These are phyloP conservation scores for Malus hybrid DNA, from an alignment of 331 rosid species.

Conservation along the genomic window DNA sequence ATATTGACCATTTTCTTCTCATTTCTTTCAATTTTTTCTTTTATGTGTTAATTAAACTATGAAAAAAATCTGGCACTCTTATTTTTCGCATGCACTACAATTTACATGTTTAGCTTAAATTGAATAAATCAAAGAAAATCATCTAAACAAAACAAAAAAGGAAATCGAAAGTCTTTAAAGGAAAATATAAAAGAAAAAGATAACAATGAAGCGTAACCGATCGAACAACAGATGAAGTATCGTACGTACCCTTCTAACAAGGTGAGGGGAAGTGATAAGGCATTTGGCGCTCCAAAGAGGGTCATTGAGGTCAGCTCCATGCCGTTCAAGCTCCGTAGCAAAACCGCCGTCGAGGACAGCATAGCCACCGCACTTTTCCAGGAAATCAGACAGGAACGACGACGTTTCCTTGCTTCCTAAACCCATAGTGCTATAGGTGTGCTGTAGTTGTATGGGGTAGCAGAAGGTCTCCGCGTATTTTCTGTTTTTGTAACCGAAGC, in stretches of 20 bases:
- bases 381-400: constrained; percentile 41
- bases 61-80: too few species aligned
- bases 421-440: constrained; percentile 5
- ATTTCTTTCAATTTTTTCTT: too few species aligned
- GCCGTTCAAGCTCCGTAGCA: constrained; percentile 92
- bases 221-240: not conserved
- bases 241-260: constrained; percentile 57
- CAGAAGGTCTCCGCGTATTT: not conserved
- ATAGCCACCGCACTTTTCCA: constrained; percentile 56
- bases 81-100: too few species aligned
- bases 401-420: constrained; percentile 14
- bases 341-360: constrained; percentile 82
- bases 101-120: too few species aligned
- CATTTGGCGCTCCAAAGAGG: constrained; percentile 98
- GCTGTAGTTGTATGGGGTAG: too few species aligned
- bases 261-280: constrained; percentile 69
- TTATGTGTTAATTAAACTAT: too few species aligned
- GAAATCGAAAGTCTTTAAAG: not conserved
- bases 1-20: too few species aligned
- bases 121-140: too few species aligned
- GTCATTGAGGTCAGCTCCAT: constrained; percentile 81
- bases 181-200: not conserved
- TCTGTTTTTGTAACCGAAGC: not conserved
- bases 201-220: not conserved
- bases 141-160: too few species aligned